Percentiles rank a stretch among this genome's conserved stretches.
Conservation (phyloP, 2,329 filamentous ascomycete genomes). For the Diaporthe sp. region DNA sequence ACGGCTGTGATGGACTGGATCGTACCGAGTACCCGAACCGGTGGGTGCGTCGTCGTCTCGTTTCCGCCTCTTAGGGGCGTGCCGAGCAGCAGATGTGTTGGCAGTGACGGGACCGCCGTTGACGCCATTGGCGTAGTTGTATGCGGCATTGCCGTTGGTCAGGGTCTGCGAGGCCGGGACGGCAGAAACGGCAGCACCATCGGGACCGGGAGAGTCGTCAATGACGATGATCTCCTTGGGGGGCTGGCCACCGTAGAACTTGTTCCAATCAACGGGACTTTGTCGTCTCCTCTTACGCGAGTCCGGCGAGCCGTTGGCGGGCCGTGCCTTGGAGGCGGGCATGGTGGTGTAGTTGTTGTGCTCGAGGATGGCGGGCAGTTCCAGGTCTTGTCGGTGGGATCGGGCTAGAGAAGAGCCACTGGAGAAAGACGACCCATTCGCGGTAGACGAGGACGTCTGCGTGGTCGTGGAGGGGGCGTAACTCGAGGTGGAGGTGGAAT, state of each 20-base stretch:
- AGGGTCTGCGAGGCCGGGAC: constrained; percentile 54
- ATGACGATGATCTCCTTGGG: constrained; percentile 91
- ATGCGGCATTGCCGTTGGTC: constrained; percentile 51
- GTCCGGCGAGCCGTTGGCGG: constrained; percentile 45
- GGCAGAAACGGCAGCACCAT: constrained; percentile 54
- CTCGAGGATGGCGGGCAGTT: constrained; percentile 40
- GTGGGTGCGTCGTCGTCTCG: constrained; percentile 67
- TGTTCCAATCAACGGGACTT: constrained; percentile 78
- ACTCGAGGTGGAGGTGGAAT: constrained; percentile 44
- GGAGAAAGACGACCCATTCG: constrained; percentile 41
- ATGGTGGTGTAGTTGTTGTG: constrained; percentile 54
- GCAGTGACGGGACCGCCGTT: constrained; percentile 45
- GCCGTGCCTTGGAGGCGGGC: constrained; percentile 51
- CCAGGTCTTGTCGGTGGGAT: constrained; percentile 43
- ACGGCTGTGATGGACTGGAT: constrained; percentile 78
- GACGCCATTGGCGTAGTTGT: constrained; percentile 49
- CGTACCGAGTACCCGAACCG: constrained; percentile 62
- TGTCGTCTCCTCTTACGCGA: constrained; percentile 67
- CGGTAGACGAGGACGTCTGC: constrained; percentile 47
- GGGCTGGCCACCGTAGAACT: constrained; percentile 86
- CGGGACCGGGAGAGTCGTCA: constrained; percentile 76
- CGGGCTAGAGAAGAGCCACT: constrained; percentile 40
- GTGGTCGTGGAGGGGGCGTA: constrained; percentile 40
- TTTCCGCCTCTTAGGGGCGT: constrained; percentile 81
- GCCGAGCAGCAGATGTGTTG: constrained; percentile 52